Evolutionary conservation across 2,329 filamentous ascomycete genomes (phyloP), one percentile per base, ranked within the genome.

Genomic region (Aspergillus ruber): DNA sequence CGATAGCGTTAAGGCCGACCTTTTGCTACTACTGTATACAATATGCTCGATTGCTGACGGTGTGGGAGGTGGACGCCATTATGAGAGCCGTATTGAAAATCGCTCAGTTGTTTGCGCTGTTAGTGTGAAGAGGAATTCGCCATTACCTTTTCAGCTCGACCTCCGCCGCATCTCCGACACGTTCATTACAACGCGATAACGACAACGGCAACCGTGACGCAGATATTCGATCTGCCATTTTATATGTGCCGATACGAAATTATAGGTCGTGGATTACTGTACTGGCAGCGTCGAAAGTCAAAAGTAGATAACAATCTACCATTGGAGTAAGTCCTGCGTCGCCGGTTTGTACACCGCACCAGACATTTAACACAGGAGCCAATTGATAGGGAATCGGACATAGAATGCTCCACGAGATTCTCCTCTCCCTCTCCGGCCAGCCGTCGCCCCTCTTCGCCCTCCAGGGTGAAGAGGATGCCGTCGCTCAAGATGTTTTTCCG

Each of bases 371-470:
- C 10, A 10, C 18, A 17, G 12, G 15, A 38, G 49, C 53, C 32
- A 39, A 29, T 44, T n/a, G 17, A 21, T 46, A 62, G 58, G 42
- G 50, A 57, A 39, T 42, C 52, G 12, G 50, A 53, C 46, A 50
- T 65, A 71, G 61, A 57, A 98, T 98, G 93, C 87, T 98, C 69
- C 93, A 97, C 81, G 93, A 98, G 78, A 89, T 98, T 74, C 83
- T 97, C 70, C 85, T 98, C 70, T 91, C 90, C 68, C 84, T 97
- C 70, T 94, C 90, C 61, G 91, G 93, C 57, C 88, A 97, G 72
- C 86, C 88, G 55, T 96, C 91, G 55, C 86, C 90, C 57, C 81
- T 97, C 64, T 86, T 96, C 73, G 79, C 80, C 66, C 55, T 70
- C 58, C 62, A 70, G 59, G 68, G 74, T 58, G 60, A 74, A 72